Conservation (phyloP, 129 eudicot genomes). For the Tagetes patula region DNA sequence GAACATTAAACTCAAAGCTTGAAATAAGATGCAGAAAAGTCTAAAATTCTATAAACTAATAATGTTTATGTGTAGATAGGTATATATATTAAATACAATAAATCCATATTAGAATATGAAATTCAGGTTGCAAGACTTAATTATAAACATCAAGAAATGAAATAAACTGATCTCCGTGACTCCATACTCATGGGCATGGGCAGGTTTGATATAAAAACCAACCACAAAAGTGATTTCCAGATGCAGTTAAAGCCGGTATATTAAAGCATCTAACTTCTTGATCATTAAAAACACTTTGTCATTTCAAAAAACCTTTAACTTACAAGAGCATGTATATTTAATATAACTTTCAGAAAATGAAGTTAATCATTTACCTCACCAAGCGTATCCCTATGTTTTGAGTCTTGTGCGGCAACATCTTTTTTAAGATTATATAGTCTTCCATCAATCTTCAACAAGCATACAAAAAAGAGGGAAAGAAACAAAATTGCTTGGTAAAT, state of each 20-base stretch:
- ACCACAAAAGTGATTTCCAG: slow-evolving; percentile 5
- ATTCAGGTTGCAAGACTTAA: slow-evolving; percentile 23
- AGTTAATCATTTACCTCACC: slow-evolving; percentile 60
- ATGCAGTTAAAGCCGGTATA: not conserved
- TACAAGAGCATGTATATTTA: not conserved
- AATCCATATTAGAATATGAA: slow-evolving; percentile 10
- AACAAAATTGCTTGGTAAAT: slow-evolving; percentile 23
- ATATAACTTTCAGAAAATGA: not conserved
- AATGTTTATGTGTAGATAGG: not conserved
- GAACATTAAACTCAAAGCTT: slow-evolving; percentile 9
- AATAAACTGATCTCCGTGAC: slow-evolving; percentile 7
- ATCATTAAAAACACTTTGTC: not conserved
- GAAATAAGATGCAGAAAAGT: slow-evolving; percentile 14
- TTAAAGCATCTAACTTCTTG: not conserved
- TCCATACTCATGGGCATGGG: slow-evolving; percentile 15
- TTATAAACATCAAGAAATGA: slow-evolving; percentile 13
- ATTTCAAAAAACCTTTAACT: not conserved
- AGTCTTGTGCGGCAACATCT: slow-evolving; percentile 86
- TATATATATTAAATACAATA: not conserved
- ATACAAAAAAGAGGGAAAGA: slow-evolving; percentile 2
- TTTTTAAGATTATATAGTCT: slow-evolving; percentile 69
- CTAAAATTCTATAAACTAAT: not conserved
- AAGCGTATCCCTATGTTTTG: slow-evolving; percentile 89
- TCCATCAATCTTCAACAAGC: slow-evolving; percentile 63
- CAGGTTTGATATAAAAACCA: not conserved